phyloP scores from a whole-genome alignment of 306 rosid genomes.

The Aeschynomene evenia region DNA sequence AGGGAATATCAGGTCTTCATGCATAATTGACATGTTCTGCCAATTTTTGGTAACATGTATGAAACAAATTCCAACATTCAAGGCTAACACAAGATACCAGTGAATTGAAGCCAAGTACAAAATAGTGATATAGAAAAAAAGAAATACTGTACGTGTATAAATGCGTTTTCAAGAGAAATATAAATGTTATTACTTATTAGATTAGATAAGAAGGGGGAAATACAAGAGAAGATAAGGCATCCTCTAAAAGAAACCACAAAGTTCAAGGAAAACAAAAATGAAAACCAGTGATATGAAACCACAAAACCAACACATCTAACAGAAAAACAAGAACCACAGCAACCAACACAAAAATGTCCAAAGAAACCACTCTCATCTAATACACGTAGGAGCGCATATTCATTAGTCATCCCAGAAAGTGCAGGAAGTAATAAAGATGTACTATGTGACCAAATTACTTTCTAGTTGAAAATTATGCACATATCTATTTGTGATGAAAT shows the following conservation, averaged over 20 bases:
- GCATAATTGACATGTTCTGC: conserved; percentile 15
- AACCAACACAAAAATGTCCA: neutral
- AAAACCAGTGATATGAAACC: neutral
- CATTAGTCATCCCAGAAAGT: conserved; percentile 1
- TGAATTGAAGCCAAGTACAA: no score
- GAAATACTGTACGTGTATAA: neutral
- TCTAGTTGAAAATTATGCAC: neutral
- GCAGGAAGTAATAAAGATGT: conserved; percentile 4
- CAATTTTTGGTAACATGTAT: neutral
- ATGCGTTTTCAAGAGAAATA: neutral
- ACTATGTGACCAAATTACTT: neutral
- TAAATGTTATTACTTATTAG: neutral
- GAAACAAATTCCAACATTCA: conserved; percentile 12
- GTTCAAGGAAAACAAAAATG: neutral
- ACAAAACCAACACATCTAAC: neutral
- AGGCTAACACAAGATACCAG: neutral
- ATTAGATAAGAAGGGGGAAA: neutral
- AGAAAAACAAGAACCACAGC: neutral
- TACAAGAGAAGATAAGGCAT: neutral
- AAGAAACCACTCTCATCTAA: neutral
- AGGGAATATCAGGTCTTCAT: conserved; percentile 17
- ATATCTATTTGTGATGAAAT: conserved; percentile 7
- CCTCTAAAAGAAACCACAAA: neutral
- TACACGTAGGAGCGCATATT: neutral
- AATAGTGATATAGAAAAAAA: neutral